Evolutionary conservation across 371 early-diverging fungal genomes (phyloP).

Genomic region (Mortierella sp.): DNA sequence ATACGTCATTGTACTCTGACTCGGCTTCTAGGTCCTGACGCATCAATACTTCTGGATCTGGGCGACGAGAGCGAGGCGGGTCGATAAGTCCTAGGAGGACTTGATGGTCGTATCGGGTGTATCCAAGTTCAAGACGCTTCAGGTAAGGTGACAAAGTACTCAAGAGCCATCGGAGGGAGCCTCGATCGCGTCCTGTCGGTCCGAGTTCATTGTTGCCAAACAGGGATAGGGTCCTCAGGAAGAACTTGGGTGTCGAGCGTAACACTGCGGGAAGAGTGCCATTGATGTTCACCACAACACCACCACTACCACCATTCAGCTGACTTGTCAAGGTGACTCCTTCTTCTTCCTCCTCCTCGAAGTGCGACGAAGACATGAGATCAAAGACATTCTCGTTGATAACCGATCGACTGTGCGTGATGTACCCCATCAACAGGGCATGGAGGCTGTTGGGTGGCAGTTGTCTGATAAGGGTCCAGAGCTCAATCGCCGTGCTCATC

Average conservation of each 20-base stretch:
- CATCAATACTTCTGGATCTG: neutral
- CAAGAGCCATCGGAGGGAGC: constrained; percentile 18
- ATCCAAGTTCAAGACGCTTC: constrained; percentile 45
- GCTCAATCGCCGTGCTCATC: constrained; percentile 20
- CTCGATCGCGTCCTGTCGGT: constrained; percentile 1
- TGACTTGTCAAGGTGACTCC: neutral
- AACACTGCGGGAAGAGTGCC: constrained; percentile 8
- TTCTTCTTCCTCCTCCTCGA: neutral
- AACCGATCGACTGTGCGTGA: constrained; percentile 27
- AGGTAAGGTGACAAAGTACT: constrained; percentile 21
- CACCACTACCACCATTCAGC: neutral
- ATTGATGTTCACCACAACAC: neutral
- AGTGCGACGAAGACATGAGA: constrained; percentile 6
- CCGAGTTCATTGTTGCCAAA: constrained; percentile 42
- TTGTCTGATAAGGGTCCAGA: constrained; percentile 16
- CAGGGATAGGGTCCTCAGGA: constrained; percentile 40
- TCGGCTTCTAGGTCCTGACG: neutral
- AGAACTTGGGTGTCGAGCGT: constrained; percentile 5
- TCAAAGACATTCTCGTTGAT: constrained; percentile 24
- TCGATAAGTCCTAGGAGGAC: constrained; percentile 23
- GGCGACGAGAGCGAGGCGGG: neutral
- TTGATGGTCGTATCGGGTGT: constrained; percentile 18
- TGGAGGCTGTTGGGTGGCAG: constrained; percentile 36
- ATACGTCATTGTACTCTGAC: constrained; percentile 12
- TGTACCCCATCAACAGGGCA: constrained; percentile 33